Conservation (phyloP, 768 basidiomycete species). For the Pulveroboletus sp. region DNA sequence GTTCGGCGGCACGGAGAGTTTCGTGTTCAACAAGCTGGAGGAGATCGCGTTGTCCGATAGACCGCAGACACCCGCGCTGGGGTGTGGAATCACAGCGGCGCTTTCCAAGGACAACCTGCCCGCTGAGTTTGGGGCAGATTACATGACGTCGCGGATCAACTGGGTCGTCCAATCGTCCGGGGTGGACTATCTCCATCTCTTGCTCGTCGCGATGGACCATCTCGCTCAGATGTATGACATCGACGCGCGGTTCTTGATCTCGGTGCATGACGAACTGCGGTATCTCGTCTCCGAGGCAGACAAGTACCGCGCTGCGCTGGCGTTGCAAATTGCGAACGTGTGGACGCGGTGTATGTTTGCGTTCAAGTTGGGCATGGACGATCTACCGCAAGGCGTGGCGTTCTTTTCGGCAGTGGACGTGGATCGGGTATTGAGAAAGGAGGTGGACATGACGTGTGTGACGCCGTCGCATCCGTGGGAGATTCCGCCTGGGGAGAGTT, state of each 20-base stretch:
- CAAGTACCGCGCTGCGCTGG: conserved; percentile 84
- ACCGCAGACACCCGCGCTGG: conserved; percentile 89
- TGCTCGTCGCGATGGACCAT: conserved; percentile 93
- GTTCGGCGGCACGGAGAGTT: conserved; percentile 96
- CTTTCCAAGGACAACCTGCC: conserved; percentile 88
- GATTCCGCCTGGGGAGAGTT: conserved; percentile 83
- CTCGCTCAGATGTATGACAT: conserved; percentile 78
- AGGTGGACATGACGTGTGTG: conserved; percentile 92
- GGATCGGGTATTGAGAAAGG: conserved; percentile 87
- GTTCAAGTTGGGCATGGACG: conserved; percentile 90
- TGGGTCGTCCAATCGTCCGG: conserved; percentile 99
- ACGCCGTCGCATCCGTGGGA: conserved; percentile 86
- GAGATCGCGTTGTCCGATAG: conserved; percentile 83
- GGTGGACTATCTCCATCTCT: conserved; percentile 94
- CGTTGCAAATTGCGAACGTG: conserved; percentile 90
- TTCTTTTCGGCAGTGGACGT: conserved; percentile 98
- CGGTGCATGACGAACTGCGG: conserved; percentile 95
- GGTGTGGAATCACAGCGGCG: conserved; percentile 90
- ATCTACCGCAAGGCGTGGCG: conserved; percentile 90
- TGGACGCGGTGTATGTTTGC: conserved; percentile 94
- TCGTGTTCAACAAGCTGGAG: conserved; percentile 96
- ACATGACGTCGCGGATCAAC: conserved; percentile 95
- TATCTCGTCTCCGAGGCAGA: conserved; percentile 90
- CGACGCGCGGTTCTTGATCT: conserved; percentile 88
- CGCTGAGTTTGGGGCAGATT: conserved; percentile 75